A percentile compares a stretch with the other conserved stretches of the same genome.
Evolutionary conservation across 805 yeast genomes (phyloP).

Genomic region (Ogataea pignaliae): DNA sequence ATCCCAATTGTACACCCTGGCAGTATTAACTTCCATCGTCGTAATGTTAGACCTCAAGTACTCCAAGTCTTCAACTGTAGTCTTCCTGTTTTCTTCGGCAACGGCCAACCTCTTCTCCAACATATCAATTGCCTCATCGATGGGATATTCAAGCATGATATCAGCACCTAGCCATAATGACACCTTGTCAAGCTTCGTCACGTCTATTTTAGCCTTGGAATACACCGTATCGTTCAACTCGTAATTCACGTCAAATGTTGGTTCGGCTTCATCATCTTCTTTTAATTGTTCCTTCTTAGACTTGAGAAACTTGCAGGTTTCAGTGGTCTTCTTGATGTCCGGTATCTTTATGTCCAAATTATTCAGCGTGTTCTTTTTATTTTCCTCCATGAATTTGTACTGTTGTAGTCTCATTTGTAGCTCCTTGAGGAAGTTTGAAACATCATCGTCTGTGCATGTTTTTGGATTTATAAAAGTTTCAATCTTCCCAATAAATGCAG

Average conservation of each 20-base stretch:
- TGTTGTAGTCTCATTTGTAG: slow-evolving; percentile 88
- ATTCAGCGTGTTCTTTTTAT: slow-evolving; percentile 43
- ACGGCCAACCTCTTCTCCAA: slow-evolving; percentile 56
- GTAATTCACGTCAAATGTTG: slow-evolving; percentile 66
- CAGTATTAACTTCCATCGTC: slow-evolving; percentile 96
- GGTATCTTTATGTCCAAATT: slow-evolving; percentile 73
- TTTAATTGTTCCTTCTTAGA: slow-evolving; percentile 36
- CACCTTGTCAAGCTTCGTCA: slow-evolving; percentile 54
- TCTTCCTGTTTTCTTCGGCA: slow-evolving; percentile 53
- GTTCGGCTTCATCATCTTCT: slow-evolving; percentile 28
- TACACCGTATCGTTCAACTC: slow-evolving; percentile 91
- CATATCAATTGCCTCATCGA: slow-evolving; percentile 78
- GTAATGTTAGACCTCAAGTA: slow-evolving; percentile 85
- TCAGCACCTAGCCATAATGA: slow-evolving; percentile 97
- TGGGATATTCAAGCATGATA: slow-evolving; percentile 91
- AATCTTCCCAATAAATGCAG: slow-evolving; percentile 86
- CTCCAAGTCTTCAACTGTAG: slow-evolving; percentile 80
- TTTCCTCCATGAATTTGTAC: slow-evolving; percentile 80
- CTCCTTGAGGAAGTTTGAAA: slow-evolving; percentile 50
- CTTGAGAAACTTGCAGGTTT: slow-evolving; percentile 59
- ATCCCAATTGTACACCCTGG: slow-evolving; percentile 86
- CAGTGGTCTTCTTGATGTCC: slow-evolving; percentile 84
- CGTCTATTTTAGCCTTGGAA: slow-evolving; percentile 72
- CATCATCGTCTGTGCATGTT: slow-evolving; percentile 31
- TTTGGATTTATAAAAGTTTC: slow-evolving; percentile 59